These are phyloP conservation scores for Camellia oleifera DNA, from an alignment of 179 eudicot species.

Conservation along the genomic window DNA sequence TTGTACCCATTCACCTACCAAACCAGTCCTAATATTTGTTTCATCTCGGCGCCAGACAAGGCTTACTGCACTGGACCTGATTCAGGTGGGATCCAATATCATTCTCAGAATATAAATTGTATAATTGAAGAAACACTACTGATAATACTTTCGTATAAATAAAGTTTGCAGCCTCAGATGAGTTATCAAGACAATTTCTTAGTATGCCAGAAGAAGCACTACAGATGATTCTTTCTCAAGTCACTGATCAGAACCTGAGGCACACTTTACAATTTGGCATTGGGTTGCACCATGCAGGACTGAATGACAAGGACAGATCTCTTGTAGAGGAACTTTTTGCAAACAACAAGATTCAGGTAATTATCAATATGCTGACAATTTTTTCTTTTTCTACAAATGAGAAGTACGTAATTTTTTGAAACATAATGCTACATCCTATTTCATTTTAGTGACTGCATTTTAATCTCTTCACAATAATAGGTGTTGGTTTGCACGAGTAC, in stretches of 20 bases:
- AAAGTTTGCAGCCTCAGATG: slow-evolving; percentile 96
- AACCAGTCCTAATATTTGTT: slow-evolving; percentile 95
- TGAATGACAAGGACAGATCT: slow-evolving; percentile 93
- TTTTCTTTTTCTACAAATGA: background rate
- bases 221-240: slow-evolving; percentile 92
- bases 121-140: background rate
- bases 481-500: slow-evolving; percentile 98
- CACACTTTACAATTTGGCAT: slow-evolving; percentile 98
- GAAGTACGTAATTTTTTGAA: background rate
- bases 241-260: slow-evolving; percentile 87
- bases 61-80: slow-evolving; percentile 96
- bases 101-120: slow-evolving; percentile 1
- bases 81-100: slow-evolving; percentile 58
- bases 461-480: slow-evolving; percentile 32
- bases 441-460: background rate
- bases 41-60: slow-evolving; percentile 99
- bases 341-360: slow-evolving; percentile 94
- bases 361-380: background rate
- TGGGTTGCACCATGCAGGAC: slow-evolving; percentile 96
- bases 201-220: slow-evolving; percentile 72
- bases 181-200: slow-evolving; percentile 79
- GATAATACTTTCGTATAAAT: slow-evolving; percentile 11
- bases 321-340: slow-evolving; percentile 93
- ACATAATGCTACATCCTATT: background rate
- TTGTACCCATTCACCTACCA: slow-evolving; percentile 93